Base-by-base conservation (phyloP, 257 asterid genomes). In the Petunia axillaris region DNA sequence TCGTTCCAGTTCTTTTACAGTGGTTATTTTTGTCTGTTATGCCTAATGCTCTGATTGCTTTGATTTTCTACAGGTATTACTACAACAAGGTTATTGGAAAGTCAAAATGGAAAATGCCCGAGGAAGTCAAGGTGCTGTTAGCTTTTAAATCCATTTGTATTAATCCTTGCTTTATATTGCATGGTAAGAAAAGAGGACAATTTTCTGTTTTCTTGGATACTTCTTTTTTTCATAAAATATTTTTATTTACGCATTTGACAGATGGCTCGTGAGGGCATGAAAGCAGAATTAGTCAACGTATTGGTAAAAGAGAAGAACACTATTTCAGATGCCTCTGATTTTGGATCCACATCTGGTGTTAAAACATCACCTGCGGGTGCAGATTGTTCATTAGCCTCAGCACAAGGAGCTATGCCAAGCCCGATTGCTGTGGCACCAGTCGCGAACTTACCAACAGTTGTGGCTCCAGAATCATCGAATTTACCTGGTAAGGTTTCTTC, bases 91-190 rank as follows among this genome's bases (percentile, higher is more conserved):
- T 89, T 79, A 84, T 91, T 54, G 91, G 88, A 82, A 81, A 64
- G 85, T 96, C 99, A 7, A 92, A 89, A 58, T 96, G 99, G 99
- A 82, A 79, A 67, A 91, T 92, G 79, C 99, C 99, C 39, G 94
- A 89, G 57, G 98, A 94, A 89, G 87, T 96, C 82, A 89, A 90
- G 99, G 97, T 95, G 82, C 75, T 79, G 67, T 76, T 53, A 78
- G 81, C 83, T 84, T 86, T 77, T 74, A 59, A 75, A 79, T 50
- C 81, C 66, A 41, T 81, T 81, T 15, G 65, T n/a, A 63, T 80
- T 68, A 76, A 62, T 78, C 54, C 48, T 65, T 60, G 71, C 55
- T 57, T 64, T 37, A 77, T 37, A 8, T 11, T 58, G 13, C 40
- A 10, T 1, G 48, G 57, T 39, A 36, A 68, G 60, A 43, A 44